Percentiles rank a stretch among this genome's conserved stretches.
These are phyloP conservation scores for Aspergillus spinulosporus DNA, from an alignment of 2,329 filamentous ascomycete species.

Conservation along the genomic window DNA sequence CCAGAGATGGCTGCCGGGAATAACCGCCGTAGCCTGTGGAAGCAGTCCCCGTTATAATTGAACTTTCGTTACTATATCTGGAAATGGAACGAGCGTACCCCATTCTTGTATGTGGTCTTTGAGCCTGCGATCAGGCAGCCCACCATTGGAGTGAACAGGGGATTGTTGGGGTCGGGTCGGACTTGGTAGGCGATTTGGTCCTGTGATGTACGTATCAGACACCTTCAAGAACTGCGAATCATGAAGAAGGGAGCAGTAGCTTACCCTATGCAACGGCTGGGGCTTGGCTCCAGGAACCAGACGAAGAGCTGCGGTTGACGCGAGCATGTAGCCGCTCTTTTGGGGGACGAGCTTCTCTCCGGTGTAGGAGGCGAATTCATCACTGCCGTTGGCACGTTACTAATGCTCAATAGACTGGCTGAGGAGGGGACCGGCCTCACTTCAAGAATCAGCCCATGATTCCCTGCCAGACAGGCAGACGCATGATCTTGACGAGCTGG, in stretches of 20 bases:
- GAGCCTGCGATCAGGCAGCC: constrained; percentile 11
- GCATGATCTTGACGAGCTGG: constrained; percentile 8
- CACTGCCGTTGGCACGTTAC: neutral
- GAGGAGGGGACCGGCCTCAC: neutral
- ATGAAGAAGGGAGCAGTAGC: neutral
- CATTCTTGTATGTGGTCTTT: constrained; percentile 8
- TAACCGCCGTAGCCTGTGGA: constrained; percentile 7
- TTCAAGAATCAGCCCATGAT: constrained; percentile 7
- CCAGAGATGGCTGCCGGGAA: constrained; percentile 10
- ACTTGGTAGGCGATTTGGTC: constrained; percentile 12
- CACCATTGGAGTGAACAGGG: constrained; percentile 10
- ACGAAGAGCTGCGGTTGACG: constrained; percentile 7
- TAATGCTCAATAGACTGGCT: too few species aligned
- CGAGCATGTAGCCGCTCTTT: constrained; percentile 14
- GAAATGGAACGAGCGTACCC: neutral
- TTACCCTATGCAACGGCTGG: constrained; percentile 8
- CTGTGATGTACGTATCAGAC: neutral
- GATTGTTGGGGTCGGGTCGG: constrained; percentile 7
- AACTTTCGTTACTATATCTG: neutral
- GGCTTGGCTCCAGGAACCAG: constrained; percentile 10
- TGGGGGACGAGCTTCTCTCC: constrained; percentile 7
- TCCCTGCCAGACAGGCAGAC: constrained; percentile 7
- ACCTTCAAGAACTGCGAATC: neutral
- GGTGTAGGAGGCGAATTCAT: constrained; percentile 9
- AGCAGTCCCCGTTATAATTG: too few species aligned